Percentiles rank a stretch among this genome's conserved stretches.
phyloP scores from a whole-genome alignment of 2,329 filamentous ascomycete species.

The Colletotrichum camelliae region DNA sequence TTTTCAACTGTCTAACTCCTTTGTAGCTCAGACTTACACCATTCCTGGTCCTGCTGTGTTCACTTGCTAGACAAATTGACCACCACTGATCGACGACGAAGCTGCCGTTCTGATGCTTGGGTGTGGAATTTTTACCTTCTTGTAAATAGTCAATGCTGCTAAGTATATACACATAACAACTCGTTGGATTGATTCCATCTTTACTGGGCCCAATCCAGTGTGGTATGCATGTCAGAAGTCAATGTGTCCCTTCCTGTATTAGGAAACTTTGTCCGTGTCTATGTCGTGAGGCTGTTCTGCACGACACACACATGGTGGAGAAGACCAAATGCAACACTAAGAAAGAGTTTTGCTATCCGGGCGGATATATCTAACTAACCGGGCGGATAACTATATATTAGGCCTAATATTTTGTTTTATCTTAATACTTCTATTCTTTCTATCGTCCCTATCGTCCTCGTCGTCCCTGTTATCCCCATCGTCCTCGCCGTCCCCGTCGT shows the following conservation, averaged over 20 bases:
- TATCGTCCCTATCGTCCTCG: no score
- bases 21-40: slow-evolving; percentile 37
- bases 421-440: no score
- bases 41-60: slow-evolving; percentile 55
- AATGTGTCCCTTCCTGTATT: no score
- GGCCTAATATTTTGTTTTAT: no score
- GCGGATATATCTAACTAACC: no score
- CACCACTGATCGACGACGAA: background rate
- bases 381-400: no score
- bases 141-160: background rate
- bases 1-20: slow-evolving; percentile 44
- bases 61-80: slow-evolving; percentile 39
- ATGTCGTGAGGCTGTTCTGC: background rate
- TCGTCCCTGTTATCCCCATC: no score
- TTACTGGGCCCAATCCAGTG: fast-evolving
- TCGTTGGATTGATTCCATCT: background rate
- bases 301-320: background rate
- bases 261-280: no score
- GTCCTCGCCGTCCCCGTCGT: no score
- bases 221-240: background rate
- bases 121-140: background rate
- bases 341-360: background rate
- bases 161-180: background rate
- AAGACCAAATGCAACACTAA: background rate
- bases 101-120: background rate